A percentile compares a stretch with the other conserved stretches of the same genome.
Evolutionary conservation across 139 green algal species (phyloP).

Genomic region (Chlamydomonas eustigma): DNA sequence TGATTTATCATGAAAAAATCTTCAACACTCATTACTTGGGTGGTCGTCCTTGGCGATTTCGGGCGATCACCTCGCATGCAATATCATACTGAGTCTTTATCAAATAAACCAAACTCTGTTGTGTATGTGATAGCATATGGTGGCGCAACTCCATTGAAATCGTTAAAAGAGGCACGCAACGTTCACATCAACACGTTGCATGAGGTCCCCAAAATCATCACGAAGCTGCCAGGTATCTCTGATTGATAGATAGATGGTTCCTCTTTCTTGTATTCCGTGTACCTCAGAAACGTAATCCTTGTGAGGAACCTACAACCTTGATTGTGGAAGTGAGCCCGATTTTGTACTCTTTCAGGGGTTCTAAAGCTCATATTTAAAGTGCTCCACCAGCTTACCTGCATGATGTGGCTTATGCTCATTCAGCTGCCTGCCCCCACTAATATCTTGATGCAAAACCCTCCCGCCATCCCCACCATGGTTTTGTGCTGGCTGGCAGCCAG

Average conservation of each 20-base stretch:
- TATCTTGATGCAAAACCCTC: constrained; percentile 85
- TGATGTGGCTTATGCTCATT: constrained; percentile 63
- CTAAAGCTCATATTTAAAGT: constrained; percentile 67
- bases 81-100: constrained; percentile 86
- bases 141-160: constrained; percentile 41
- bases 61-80: constrained; percentile 89
- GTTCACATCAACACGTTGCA: constrained; percentile 35
- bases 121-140: constrained; percentile 65
- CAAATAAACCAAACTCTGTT: constrained; percentile 43
- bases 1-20: no score
- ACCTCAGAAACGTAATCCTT: no score
- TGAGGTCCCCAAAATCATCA: constrained; percentile 15
- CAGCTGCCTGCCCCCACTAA: constrained; percentile 39
- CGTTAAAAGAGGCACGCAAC: constrained; percentile 31
- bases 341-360: no score
- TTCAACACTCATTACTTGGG: constrained; percentile 50
- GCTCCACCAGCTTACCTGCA: constrained; percentile 45
- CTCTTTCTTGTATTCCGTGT: constrained; percentile 2
- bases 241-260: background rate
- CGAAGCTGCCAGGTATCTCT: constrained; percentile 40
- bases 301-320: no score
- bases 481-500: constrained; percentile 63
- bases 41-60: constrained; percentile 95
- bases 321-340: no score
- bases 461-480: constrained; percentile 80